Conservation (phyloP, 2,329 filamentous ascomycete species). For the Fusarium sp. region DNA sequence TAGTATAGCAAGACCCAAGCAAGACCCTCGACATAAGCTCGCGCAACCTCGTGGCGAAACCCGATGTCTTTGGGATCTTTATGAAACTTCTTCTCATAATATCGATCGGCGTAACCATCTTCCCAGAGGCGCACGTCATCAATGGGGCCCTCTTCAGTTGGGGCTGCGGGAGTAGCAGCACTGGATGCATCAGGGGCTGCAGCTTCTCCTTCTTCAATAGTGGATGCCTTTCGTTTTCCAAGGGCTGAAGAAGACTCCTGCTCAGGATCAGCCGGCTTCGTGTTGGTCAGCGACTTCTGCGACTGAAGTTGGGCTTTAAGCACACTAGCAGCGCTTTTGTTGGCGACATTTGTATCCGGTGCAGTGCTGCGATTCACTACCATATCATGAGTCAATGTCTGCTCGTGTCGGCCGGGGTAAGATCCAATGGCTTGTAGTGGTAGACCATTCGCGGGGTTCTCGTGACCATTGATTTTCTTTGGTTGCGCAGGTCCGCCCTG, state of each 20-base stretch:
- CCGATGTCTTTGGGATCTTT: constrained; percentile 83
- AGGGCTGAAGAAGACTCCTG: constrained; percentile 63
- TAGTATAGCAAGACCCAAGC: constrained; percentile 98
- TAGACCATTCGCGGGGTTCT: constrained; percentile 52
- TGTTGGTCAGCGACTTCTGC: constrained; percentile 41
- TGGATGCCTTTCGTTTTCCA: constrained; percentile 82
- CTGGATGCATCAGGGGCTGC: constrained; percentile 70
- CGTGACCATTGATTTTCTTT: constrained; percentile 50
- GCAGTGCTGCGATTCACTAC: constrained; percentile 79
- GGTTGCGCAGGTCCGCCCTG: constrained; percentile 32
- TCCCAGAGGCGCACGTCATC: constrained; percentile 96
- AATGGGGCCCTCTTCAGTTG: constrained; percentile 72
- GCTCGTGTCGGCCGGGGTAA: constrained; percentile 65
- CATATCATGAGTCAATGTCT: constrained; percentile 83
- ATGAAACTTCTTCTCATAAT: constrained; percentile 97
- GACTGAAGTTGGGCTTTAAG: constrained; percentile 83
- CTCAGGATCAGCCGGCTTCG: constrained; percentile 44
- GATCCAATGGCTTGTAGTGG: constrained; percentile 58
- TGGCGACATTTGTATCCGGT: constrained; percentile 80
- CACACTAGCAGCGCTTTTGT: constrained; percentile 93
- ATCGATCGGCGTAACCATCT: constrained; percentile 92
- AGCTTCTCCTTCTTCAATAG: constrained; percentile 72
- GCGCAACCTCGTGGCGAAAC: constrained; percentile 89
- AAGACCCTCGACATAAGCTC: constrained; percentile 93
- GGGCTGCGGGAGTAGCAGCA: constrained; percentile 58